A percentile compares a stretch with the other conserved stretches of the same genome.
These are phyloP conservation scores for Fusarium hostae DNA, from an alignment of 2,329 filamentous ascomycete genomes.

Conservation along the genomic window DNA sequence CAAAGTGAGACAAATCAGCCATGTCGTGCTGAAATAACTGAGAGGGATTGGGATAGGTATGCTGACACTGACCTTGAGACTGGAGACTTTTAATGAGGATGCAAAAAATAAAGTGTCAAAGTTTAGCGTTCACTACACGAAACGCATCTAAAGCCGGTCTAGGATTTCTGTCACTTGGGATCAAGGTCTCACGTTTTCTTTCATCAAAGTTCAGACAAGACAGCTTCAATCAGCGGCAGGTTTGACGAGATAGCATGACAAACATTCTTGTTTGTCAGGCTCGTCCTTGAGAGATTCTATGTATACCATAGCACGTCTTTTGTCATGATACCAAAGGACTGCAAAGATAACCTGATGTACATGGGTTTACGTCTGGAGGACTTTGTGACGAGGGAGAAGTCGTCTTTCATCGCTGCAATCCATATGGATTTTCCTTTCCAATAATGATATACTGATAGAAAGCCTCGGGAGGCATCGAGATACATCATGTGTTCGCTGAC, in stretches of 20 bases:
- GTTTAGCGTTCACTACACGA: background rate
- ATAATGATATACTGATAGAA: background rate
- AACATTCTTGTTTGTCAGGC: background rate
- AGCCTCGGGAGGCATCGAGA: background rate
- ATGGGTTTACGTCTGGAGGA: background rate
- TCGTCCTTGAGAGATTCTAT: no score
- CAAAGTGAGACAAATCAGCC: background rate
- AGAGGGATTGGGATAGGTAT: background rate
- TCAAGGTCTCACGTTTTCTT: background rate
- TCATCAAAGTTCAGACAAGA: background rate
- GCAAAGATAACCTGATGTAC: background rate
- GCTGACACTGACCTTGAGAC: background rate
- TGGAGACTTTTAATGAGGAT: background rate
- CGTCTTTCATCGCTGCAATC: background rate
- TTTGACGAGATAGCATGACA: background rate
- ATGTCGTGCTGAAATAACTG: background rate
- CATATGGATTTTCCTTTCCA: background rate
- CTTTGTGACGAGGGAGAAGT: background rate
- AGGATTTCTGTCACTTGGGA: background rate
- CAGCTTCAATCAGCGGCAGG: background rate
- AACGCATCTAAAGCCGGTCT: background rate
- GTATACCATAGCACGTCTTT: background rate
- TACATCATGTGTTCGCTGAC: background rate
- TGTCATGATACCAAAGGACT: background rate
- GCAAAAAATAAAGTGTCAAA: background rate